phyloP scores from a whole-genome alignment of 257 asterid genomes.

The Jaltomata sinuosa region DNA sequence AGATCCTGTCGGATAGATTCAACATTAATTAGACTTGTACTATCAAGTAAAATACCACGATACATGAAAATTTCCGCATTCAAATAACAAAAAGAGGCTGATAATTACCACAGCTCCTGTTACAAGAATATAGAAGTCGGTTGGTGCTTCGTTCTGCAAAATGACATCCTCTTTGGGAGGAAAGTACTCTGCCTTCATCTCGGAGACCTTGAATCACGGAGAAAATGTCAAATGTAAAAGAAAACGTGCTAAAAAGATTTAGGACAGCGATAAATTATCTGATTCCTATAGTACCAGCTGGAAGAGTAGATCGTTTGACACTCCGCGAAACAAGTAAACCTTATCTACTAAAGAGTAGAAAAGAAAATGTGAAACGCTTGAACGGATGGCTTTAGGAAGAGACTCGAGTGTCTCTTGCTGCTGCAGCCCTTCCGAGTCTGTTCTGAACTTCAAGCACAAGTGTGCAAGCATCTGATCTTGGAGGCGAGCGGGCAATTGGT shows the following conservation, averaged over 20 bases:
- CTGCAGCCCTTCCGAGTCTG: slow-evolving; percentile 30
- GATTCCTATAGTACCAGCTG: slow-evolving; percentile 20
- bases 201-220: slow-evolving; percentile 26
- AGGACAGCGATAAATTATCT: background rate
- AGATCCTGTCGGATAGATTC: slow-evolving; percentile 23
- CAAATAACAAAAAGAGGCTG: background rate
- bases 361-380: slow-evolving; percentile 31
- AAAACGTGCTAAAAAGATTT: background rate
- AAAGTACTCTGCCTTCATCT: slow-evolving; percentile 45
- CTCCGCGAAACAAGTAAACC: slow-evolving; percentile 27
- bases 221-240: background rate
- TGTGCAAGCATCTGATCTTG: slow-evolving; percentile 40
- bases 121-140: slow-evolving; percentile 38
- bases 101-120: slow-evolving; percentile 39
- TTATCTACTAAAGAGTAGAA: slow-evolving; percentile 25
- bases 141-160: slow-evolving; percentile 45
- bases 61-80: background rate
- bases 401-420: slow-evolving; percentile 35
- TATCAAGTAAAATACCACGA: background rate
- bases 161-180: slow-evolving; percentile 44
- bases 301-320: slow-evolving; percentile 28
- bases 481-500: slow-evolving; percentile 27
- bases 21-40: slow-evolving; percentile 9
- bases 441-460: slow-evolving; percentile 34
- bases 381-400: slow-evolving; percentile 34